Conservation (phyloP, 2,329 filamentous ascomycete species). For the Aspergillus intermedius region DNA sequence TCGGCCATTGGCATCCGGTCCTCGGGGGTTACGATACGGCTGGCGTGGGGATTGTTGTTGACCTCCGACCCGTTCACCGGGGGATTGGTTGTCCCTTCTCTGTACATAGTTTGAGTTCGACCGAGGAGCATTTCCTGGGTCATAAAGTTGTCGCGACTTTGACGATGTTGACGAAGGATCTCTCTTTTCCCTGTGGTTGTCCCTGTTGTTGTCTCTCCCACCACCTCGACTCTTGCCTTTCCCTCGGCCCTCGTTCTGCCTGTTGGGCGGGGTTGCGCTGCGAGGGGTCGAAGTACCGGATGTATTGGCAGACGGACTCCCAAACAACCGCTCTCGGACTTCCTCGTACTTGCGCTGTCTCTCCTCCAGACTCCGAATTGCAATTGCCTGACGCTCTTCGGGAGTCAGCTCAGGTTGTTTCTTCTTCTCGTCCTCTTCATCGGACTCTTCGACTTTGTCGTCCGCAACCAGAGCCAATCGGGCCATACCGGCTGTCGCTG, state of each 20-base stretch:
- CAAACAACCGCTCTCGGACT: conserved; percentile 79
- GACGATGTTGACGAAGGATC: conserved; percentile 33
- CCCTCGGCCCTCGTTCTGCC: conserved; percentile 27
- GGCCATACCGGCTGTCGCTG: conserved; percentile 37
- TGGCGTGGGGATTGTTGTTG: conserved; percentile 40
- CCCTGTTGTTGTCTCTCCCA: conserved; percentile 29
- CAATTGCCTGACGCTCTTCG: conserved; percentile 71
- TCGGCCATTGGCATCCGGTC: conserved; percentile 69
- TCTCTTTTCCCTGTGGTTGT: conserved; percentile 30
- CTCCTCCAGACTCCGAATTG: conserved; percentile 74
- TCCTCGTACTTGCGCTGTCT: conserved; percentile 89
- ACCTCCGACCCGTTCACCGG: conserved; percentile 32
- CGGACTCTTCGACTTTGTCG: conserved; percentile 58
- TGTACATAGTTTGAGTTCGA: conserved; percentile 48
- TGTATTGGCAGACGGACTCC: conserved; percentile 42
- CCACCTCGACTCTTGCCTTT: conserved; percentile 48
- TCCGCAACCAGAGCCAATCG: conserved; percentile 41
- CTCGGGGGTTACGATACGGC: conserved; percentile 66
- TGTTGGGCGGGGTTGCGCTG: conserved; percentile 53
- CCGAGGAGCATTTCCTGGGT: conserved; percentile 65
- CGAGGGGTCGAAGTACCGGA: conserved; percentile 58
- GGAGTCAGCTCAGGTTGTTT: conserved; percentile 60
- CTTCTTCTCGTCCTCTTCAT: conserved; percentile 47
- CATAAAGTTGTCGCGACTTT: conserved; percentile 60
- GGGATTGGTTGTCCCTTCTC: conserved; percentile 34